Conservation (phyloP, 177 flowering plant genomes). For the Vitis hybrid region DNA sequence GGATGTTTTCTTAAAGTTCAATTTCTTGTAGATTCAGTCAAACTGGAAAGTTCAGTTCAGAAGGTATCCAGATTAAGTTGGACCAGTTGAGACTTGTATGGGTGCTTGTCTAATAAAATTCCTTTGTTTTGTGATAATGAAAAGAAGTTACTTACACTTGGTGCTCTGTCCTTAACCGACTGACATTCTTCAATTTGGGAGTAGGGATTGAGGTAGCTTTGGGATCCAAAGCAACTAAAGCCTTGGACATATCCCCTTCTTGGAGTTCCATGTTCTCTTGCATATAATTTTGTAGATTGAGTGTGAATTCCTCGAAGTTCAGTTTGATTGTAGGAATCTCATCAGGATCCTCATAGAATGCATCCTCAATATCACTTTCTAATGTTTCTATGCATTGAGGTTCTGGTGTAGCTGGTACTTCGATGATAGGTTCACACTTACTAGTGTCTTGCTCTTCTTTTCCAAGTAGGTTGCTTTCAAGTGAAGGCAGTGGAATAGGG, state of each 20-base stretch:
- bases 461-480: conserved; percentile 9
- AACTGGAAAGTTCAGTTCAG: too few relatives aligned
- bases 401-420: conserved; percentile 51
- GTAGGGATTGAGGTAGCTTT: conserved; percentile 36
- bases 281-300: conserved; percentile 33
- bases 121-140: conserved; percentile 7
- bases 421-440: conserved; percentile 50
- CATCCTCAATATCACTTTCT: conserved; percentile 47
- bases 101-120: too few relatives aligned
- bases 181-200: conserved; percentile 49
- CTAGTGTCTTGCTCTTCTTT: conserved; percentile 2
- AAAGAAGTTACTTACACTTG: conserved; percentile 47
- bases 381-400: conserved; percentile 23
- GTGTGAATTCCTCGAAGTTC: conserved; percentile 28
- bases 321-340: conserved; percentile 50
- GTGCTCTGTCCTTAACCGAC: conserved; percentile 51
- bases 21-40: too few relatives aligned
- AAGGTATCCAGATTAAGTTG: too few relatives aligned
- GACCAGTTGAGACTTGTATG: too few relatives aligned
- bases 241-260: conserved; percentile 42
- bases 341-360: conserved; percentile 34
- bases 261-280: conserved; percentile 34
- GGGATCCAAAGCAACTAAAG: conserved; percentile 38
- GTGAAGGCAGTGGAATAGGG: conserved; percentile 28
- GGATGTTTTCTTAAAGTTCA: too few relatives aligned